A percentile compares a stretch with the other conserved stretches of the same genome.
Conservation (phyloP, 169 alveolate genomes). For the Perkinsus olseni region DNA sequence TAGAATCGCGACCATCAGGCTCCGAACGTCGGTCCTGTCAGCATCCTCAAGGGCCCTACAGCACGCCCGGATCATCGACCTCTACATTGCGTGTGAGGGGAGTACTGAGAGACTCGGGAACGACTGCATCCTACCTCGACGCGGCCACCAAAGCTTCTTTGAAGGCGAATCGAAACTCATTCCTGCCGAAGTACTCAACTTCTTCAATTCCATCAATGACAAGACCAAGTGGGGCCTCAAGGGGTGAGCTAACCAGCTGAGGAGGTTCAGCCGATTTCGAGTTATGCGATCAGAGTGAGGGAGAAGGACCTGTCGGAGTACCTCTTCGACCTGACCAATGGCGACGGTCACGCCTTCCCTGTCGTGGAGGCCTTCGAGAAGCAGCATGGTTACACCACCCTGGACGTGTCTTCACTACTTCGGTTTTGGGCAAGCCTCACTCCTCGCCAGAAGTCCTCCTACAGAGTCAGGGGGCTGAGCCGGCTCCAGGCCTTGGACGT, state of each 20-base stretch:
- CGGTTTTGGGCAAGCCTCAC: neutral
- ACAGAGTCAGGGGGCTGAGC: neutral
- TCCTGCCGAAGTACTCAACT: neutral
- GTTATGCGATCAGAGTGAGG: neutral
- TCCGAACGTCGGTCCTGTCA: no score
- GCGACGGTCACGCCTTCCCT: neutral
- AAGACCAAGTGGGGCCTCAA: neutral
- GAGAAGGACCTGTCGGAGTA: neutral
- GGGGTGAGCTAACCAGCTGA: neutral
- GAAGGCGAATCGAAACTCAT: neutral
- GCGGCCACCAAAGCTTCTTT: neutral
- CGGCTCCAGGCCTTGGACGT: neutral
- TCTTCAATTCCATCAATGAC: neutral
- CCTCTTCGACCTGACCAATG: neutral
- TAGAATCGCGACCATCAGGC: no score
- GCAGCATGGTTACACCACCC: neutral
- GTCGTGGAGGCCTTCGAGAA: neutral
- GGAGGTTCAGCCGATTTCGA: neutral
- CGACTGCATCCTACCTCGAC: neutral
- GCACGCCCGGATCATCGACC: neutral
- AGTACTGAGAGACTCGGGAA: neutral
- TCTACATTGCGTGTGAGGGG: neutral
- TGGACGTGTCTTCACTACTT: neutral
- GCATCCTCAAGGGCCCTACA: no score
- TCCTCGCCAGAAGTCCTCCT: neutral